phyloP scores from a whole-genome alignment of 2,329 filamentous ascomycete species.

The Cladosporium sp. region DNA sequence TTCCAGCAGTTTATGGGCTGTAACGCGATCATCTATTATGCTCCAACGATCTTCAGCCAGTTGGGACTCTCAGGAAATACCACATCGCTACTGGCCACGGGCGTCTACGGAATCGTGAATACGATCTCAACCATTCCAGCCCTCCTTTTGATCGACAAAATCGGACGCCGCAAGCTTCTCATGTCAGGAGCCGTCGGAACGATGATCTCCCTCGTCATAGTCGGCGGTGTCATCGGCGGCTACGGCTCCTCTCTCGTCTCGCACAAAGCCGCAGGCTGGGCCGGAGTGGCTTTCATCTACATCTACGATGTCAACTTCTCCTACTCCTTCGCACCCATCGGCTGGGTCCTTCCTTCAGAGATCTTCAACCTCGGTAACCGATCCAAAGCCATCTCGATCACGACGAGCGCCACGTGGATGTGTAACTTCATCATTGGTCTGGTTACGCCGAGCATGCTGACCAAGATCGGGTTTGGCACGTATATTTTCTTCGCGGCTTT shows the following conservation, averaged over 20 bases:
- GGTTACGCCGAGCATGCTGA: constrained; percentile 14
- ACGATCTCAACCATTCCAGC: constrained; percentile 62
- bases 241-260: constrained; percentile 39
- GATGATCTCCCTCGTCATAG: constrained; percentile 41
- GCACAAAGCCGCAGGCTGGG: constrained; percentile 43
- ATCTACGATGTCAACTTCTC: constrained; percentile 48
- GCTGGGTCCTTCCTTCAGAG: constrained; percentile 40
- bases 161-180: constrained; percentile 60
- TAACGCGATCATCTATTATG: constrained; percentile 46
- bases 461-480: constrained; percentile 42
- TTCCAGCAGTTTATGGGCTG: constrained; percentile 38
- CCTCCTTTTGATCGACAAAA: constrained; percentile 59
- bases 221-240: constrained; percentile 48
- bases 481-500: constrained; percentile 58
- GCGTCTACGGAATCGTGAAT: constrained; percentile 65
- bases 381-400: constrained; percentile 58
- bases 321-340: constrained; percentile 33
- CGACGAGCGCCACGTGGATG: constrained; percentile 60
- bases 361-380: constrained; percentile 57
- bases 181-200: constrained; percentile 58
- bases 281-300: constrained; percentile 17
- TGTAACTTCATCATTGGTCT: constrained; percentile 52
- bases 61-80: constrained; percentile 35
- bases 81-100: constrained; percentile 58
- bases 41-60: constrained; percentile 40